phyloP scores from a whole-genome alignment of 305 asterid genomes.

The Euphrasia arctica region DNA sequence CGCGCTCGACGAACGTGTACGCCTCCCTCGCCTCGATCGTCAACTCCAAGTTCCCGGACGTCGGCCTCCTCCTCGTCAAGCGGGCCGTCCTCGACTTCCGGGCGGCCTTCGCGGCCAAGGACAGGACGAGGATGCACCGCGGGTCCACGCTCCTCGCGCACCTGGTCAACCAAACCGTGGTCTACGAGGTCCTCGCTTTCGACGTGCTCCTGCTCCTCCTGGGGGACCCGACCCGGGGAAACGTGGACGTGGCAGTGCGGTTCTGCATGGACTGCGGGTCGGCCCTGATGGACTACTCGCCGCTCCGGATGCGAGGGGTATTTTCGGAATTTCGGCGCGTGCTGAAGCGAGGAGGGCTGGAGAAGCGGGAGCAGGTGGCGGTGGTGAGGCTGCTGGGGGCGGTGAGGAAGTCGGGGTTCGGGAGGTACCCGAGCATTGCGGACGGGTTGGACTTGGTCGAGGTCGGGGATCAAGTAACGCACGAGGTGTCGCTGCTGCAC shows the following conservation, averaged over 20 bases:
- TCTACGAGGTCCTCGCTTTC: slow-evolving; percentile 22
- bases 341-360: not conserved
- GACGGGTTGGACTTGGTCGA: slow-evolving; percentile 25
- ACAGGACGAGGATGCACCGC: not conserved
- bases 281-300: slow-evolving; percentile 20
- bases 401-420: slow-evolving; percentile 3
- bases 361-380: slow-evolving; percentile 1
- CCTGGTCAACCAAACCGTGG: slow-evolving; percentile 39
- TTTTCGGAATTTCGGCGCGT: slow-evolving; percentile 29
- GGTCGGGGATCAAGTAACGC: not conserved
- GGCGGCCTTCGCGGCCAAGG: no score
- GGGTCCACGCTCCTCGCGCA: slow-evolving; percentile 31
- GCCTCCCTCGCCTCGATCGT: slow-evolving; percentile 36
- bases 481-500: not conserved
- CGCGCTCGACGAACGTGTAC: slow-evolving; percentile 24
- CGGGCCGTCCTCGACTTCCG: slow-evolving; percentile 28
- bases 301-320: slow-evolving; percentile 19
- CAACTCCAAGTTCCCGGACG: slow-evolving; percentile 34
- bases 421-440: slow-evolving; percentile 8
- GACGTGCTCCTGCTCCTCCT: slow-evolving; percentile 26
- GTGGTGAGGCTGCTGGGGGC: slow-evolving; percentile 22
- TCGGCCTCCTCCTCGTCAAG: slow-evolving; percentile 33
- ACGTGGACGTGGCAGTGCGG: slow-evolving; percentile 30
- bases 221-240: slow-evolving; percentile 25
- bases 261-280: slow-evolving; percentile 40